These are phyloP conservation scores for Pyrrhoderma lamaoense DNA, from an alignment of 1,284 basidiomycete species.

Conservation along the genomic window DNA sequence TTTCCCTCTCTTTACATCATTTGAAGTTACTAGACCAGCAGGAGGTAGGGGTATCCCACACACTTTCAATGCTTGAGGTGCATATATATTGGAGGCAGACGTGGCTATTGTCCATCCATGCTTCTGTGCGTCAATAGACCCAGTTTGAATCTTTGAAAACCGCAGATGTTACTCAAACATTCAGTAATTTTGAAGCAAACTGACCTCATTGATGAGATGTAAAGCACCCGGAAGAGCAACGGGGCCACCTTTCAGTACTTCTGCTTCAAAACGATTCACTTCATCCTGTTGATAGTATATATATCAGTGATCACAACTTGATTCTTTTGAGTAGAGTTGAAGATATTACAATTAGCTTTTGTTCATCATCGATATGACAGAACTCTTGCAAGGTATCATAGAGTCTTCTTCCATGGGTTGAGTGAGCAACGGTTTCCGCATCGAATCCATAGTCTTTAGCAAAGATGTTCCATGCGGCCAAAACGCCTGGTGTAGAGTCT, in stretches of 20 bases:
- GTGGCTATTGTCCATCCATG: constrained; percentile 69
- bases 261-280: constrained; percentile 56
- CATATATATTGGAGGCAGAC: constrained; percentile 66
- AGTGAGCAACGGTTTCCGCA: constrained; percentile 39
- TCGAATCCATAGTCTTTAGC: constrained; percentile 50
- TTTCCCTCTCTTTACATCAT: constrained; percentile 70
- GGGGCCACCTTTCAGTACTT: constrained; percentile 56
- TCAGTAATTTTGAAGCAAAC: constrained; percentile 14
- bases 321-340: too few relatives aligned
- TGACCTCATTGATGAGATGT: constrained; percentile 41
- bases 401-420: constrained; percentile 67
- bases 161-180: not conserved
- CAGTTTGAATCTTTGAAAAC: constrained; percentile 6
- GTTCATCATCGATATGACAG: constrained; percentile 54
- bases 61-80: constrained; percentile 52
- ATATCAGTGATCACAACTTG: not conserved
- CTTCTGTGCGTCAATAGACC: constrained; percentile 10
- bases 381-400: constrained; percentile 65
- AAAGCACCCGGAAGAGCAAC: constrained; percentile 47
- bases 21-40: constrained; percentile 59
- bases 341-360: constrained; percentile 43
- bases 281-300: constrained; percentile 37
- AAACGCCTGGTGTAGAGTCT: constrained; percentile 64
- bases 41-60: constrained; percentile 51
- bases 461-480: constrained; percentile 57